Evolutionary conservation across 495 filamentous ascomycete species (phyloP).

Genomic region (Pyrenula aspistea): DNA sequence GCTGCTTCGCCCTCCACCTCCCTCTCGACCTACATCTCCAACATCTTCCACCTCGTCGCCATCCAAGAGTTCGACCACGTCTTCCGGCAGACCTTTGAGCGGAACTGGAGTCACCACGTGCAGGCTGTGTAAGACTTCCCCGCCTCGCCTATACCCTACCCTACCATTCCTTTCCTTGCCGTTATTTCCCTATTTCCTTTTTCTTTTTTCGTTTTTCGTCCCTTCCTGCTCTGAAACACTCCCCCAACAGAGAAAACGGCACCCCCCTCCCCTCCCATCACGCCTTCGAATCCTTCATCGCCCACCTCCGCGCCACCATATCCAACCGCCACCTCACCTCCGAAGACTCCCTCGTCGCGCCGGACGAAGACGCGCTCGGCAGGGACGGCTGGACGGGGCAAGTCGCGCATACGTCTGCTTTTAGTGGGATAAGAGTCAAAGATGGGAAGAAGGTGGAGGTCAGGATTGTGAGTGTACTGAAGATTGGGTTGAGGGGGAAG

Average conservation of each 20-base stretch:
- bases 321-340: not conserved
- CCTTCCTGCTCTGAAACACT: too few species aligned
- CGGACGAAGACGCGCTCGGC: too few species aligned
- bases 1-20: not conserved
- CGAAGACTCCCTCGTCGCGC: not conserved
- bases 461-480: not conserved
- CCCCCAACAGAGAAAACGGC: not conserved
- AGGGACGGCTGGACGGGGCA: not conserved
- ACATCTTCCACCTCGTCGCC: not conserved
- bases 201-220: too few species aligned
- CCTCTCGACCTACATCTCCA: not conserved
- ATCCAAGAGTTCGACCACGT: not conserved
- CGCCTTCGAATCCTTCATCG: not conserved
- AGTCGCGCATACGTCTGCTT: not conserved
- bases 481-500: not conserved
- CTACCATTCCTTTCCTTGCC: not conserved
- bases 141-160: too few species aligned
- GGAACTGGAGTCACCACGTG: not conserved
- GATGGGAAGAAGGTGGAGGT: not conserved
- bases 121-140: not conserved
- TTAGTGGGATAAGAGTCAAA: not conserved
- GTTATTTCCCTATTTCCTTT: not conserved
- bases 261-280: not conserved
- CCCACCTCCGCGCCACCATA: not conserved
- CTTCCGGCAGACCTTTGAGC: not conserved